These are phyloP conservation scores for Botrytis byssoidea DNA, from an alignment of 2,329 filamentous ascomycete species.

Conservation along the genomic window DNA sequence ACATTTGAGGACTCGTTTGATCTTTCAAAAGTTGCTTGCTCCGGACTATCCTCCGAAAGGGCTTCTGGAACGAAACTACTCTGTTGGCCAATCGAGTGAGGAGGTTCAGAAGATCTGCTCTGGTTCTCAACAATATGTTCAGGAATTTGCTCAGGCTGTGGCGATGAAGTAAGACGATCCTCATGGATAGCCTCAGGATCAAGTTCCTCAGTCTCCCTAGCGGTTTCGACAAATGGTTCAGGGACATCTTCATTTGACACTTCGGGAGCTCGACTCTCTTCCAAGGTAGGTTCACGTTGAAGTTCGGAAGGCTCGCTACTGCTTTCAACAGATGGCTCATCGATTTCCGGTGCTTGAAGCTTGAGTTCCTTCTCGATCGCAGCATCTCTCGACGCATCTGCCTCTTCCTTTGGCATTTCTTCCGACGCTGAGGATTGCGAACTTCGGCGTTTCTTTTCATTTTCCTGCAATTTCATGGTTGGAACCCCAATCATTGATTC, in stretches of 20 bases:
- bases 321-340: background rate
- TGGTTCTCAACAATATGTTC: background rate
- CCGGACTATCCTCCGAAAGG: background rate
- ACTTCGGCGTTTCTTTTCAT: conserved; percentile 31
- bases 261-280: background rate
- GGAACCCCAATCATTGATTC: background rate
- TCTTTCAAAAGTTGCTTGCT: background rate
- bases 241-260: background rate
- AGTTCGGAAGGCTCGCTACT: background rate
- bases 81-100: background rate
- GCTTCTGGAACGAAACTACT: too few relatives aligned
- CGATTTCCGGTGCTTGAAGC: background rate
- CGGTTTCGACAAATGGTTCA: background rate
- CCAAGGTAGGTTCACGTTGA: background rate
- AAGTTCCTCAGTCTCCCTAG: background rate
- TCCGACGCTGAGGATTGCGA: background rate
- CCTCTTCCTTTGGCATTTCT: background rate
- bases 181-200: background rate
- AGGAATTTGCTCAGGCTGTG: background rate
- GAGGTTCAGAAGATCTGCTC: background rate
- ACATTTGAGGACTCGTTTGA: background rate
- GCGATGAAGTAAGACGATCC: background rate
- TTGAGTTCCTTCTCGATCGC: background rate
- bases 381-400: background rate
- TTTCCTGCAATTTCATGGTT: conserved; percentile 26